Base-by-base conservation (phyloP, 768 basidiomycete species). In the Paxillus rubicundulus region DNA sequence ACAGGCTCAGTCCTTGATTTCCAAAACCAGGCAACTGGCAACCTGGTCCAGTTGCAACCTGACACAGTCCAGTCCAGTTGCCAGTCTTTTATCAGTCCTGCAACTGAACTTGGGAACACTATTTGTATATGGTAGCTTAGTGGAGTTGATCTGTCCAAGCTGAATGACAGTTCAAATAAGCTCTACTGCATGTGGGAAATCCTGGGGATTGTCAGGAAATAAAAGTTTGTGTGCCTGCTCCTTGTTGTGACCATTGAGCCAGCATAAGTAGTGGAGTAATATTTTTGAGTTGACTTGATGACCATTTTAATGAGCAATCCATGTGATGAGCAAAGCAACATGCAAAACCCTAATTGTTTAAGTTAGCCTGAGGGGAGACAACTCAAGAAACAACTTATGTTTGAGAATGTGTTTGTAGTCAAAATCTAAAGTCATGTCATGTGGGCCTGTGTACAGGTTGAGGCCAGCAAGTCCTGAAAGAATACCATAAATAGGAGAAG, bases 181-280 rank as follows among this genome's bases (percentile, higher is more conserved):
- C 34, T 68, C 55, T 14, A 69, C 60, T 2, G 70, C 67, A 24
- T 58, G 50, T 0, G 70, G 70, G 14, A 72, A 70, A 53, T 72
- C 61, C 51, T 72, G 70, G 14, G 59, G 49, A 52, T 67, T 66
- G 24, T 62, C 60, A 0, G 66, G 69, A 44, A 58, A 56, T 6
- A 71, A 55, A n/a, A 72, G 24, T 2, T 43, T 50, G 4, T 7
- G 24, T 7, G 32, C 6, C 4, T 17, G n/a, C 0, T 40, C 41
- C 20, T 50, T n/a, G 28, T 50, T 17, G 2, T 16, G 16, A 9
- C 24, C 49, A 9, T 27, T 9, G 9, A 50, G 30, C 49, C 38
- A 50, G 0, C 17, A 0, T 17, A 50, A 41, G 42, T 50, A 44
- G 24, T 24, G 5, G 4, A 8, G 18, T 20, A 50, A 39, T 20